Evolutionary conservation across 1,139 yeast species (phyloP).

Genomic region (Hansenula sp.): DNA sequence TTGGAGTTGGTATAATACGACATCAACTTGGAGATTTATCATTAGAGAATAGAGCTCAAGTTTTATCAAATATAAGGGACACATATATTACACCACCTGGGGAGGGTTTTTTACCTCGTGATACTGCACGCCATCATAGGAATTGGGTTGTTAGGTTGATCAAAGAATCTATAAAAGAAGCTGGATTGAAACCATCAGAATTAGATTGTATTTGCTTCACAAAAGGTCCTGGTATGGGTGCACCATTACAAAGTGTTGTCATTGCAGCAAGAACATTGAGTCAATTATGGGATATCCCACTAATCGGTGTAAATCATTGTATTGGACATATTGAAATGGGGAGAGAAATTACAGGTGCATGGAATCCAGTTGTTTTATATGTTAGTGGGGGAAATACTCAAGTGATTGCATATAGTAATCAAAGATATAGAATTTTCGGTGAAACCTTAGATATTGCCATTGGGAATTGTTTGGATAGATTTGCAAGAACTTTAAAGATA

Average conservation of each 20-base stretch:
- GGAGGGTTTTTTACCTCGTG: conserved; percentile 94
- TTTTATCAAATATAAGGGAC: conserved; percentile 84
- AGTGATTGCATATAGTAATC: conserved; percentile 93
- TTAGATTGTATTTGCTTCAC: conserved; percentile 93
- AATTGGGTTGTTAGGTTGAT: conserved; percentile 91
- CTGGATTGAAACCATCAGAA: conserved; percentile 48
- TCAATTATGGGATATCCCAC: conserved; percentile 76
- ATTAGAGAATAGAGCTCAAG: conserved; percentile 58
- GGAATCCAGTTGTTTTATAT: conserved; percentile 90
- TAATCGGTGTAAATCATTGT: conserved; percentile 95
- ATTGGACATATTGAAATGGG: conserved; percentile 99
- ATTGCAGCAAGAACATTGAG: conserved; percentile 87
- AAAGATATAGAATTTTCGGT: conserved; percentile 91
- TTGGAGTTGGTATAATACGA: conserved; percentile 88
- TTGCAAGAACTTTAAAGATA: conserved; percentile 85
- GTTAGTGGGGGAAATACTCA: conserved; percentile 99
- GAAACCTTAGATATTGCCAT: conserved; percentile 96
- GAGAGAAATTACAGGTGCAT: conserved; percentile 92
- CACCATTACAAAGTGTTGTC: conserved; percentile 91
- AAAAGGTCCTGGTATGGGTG: conserved; percentile 99
- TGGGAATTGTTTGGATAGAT: conserved; percentile 93
- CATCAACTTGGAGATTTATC: conserved; percentile 58
- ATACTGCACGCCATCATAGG: conserved; percentile 93
- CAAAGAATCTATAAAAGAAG: conserved; percentile 60
- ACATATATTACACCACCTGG: conserved; percentile 97